Base-by-base conservation (phyloP, 1,139 yeast genomes). In the Pichiaceae sp. region DNA sequence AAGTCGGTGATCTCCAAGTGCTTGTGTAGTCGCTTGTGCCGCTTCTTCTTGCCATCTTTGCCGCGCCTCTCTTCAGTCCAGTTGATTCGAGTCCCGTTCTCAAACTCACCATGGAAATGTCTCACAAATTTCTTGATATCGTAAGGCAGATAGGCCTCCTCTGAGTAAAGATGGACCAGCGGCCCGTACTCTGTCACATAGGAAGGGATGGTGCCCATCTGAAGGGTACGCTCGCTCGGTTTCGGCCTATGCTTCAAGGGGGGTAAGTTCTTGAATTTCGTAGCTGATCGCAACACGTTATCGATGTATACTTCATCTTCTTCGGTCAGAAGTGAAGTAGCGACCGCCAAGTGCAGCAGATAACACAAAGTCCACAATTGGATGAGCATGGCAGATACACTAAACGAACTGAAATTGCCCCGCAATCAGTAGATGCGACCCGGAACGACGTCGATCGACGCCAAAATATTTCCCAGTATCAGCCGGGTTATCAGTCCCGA, bases 121-220 rank as follows among this genome's bases (percentile, higher is more conserved):
- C 64, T 63, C 11, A 85, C 89, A 56, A 60, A 91, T 31, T 81
- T 73, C 35, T 66, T 70, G 32, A 87, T 70, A 51, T 86, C 94
- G 47, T 85, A 85, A 0, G 98, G 98, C 45, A 82, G 63, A 55
- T 87, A 91, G 40, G 68, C 62, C 52, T 91, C 98, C 54, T 91
- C 98, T 1, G 94, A 79, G 62, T 89, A 89, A 18, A 91, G 64
- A 54, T 85, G 86, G 2, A 91, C 91, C 38, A 78, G 60, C 0
- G 98, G 97, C 3, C 91, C 76, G 54, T 75, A 72, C 35, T 81
- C 79, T 1, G 76, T 50, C 1, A 83, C 81, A 57, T 78, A 91
- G n/a, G 63, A 63, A 0, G 97, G 98, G 4, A 89, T 69, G 39
- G 71, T 76, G 0, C 85, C 85, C 32, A 64, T 61, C 27, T 52